Conservation (phyloP, 495 filamentous ascomycete genomes). For the Aspergillus campestris region DNA sequence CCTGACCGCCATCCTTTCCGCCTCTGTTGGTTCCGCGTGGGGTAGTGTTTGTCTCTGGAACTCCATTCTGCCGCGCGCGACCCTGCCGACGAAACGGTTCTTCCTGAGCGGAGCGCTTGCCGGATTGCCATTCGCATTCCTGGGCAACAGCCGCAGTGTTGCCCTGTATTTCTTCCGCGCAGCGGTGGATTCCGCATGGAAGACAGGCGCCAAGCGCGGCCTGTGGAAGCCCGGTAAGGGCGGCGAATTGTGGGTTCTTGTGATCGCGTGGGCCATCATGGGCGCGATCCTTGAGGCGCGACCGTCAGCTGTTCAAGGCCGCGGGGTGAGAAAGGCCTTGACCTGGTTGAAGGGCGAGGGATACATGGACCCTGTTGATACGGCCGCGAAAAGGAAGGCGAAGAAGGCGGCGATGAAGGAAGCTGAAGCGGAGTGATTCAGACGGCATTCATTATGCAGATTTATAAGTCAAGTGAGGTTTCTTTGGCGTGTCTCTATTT, state of each 20-base stretch:
- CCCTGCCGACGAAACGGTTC: conserved; percentile 75
- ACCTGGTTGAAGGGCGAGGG: conserved; percentile 68
- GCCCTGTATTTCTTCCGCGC: conserved; percentile 64
- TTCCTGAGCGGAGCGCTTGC: conserved; percentile 81
- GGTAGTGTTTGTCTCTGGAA: conserved; percentile 82
- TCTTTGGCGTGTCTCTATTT: too few species aligned
- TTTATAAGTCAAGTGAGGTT: too few species aligned
- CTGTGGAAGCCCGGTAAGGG: conserved; percentile 73
- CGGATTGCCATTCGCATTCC: conserved; percentile 67
- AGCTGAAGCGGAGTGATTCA: conserved; percentile 5
- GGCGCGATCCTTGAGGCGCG: conserved; percentile 70
- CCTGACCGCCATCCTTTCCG: conserved; percentile 65
- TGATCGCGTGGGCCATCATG: conserved; percentile 64
- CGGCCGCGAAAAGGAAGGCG: conserved; percentile 22
- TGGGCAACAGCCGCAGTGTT: conserved; percentile 53
- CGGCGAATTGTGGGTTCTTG: conserved; percentile 78
- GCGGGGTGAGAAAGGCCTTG: conserved; percentile 60
- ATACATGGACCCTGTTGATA: conserved; percentile 40
- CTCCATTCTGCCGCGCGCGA: conserved; percentile 58
- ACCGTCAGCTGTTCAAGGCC: conserved; percentile 57
- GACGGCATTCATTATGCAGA: neutral
- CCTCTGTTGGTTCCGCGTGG: conserved; percentile 74
- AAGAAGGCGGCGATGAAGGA: conserved; percentile 20
- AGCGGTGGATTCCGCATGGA: conserved; percentile 77
- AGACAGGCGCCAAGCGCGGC: conserved; percentile 77